phyloP scores from a whole-genome alignment of 768 basidiomycete genomes.

The Rhizopogon rudus region DNA sequence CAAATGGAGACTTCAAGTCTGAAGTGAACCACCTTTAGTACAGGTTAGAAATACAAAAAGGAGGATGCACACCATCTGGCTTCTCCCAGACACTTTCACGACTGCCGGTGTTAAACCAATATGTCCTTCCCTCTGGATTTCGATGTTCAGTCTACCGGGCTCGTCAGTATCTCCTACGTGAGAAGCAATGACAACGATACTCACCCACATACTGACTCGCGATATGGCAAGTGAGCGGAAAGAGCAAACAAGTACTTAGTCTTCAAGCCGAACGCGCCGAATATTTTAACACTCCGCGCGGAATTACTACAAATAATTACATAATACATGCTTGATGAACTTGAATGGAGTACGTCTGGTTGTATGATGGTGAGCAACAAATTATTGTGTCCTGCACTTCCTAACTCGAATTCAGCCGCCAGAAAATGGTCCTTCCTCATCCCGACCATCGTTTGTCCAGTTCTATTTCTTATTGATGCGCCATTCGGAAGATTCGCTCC shows the following conservation, averaged over 20 bases:
- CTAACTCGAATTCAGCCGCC: conserved; percentile 16
- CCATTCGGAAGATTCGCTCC: conserved; percentile 78
- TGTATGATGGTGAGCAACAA: conserved; percentile 20
- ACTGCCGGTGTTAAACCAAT: conserved; percentile 91
- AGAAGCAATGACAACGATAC: conserved; percentile 6
- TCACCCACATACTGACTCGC: conserved; percentile 27
- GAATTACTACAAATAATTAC: too few species aligned
- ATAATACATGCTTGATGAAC: too few species aligned
- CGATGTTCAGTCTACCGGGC: conserved; percentile 78
- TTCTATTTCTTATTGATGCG: conserved; percentile 55
- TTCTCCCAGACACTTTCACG: conserved; percentile 98
- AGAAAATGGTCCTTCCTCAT: conserved; percentile 44
- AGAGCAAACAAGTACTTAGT: background rate
- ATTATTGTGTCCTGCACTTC: background rate
- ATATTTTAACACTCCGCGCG: too few species aligned
- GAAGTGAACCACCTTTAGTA: background rate
- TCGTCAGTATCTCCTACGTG: background rate
- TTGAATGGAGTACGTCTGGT: conserved; percentile 6
- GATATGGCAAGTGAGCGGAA: background rate
- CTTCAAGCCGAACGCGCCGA: background rate
- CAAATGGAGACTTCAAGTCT: conserved; percentile 91
- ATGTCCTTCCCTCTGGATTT: conserved; percentile 94
- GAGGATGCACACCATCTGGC: conserved; percentile 66
- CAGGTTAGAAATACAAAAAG: conserved; percentile 4
- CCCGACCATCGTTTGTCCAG: conserved; percentile 31